Evolutionary conservation across 768 basidiomycete species (phyloP).

Genomic region (Gloeopeniophorella convolvens): DNA sequence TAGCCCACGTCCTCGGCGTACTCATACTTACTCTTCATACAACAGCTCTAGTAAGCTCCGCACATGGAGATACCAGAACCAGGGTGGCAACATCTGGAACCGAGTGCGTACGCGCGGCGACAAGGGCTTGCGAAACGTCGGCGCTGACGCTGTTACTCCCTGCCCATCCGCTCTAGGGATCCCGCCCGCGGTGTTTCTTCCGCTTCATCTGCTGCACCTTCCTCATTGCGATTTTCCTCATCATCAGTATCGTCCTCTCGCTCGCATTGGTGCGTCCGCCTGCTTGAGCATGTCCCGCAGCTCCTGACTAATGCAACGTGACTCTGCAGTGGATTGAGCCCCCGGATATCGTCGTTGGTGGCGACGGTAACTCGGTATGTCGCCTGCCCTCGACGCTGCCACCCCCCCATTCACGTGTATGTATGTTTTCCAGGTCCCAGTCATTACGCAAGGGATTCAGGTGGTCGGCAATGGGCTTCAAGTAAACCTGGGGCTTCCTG

Average conservation of each 20-base stretch:
- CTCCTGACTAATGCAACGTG: constrained; percentile 1
- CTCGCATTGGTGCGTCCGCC: constrained; percentile 53
- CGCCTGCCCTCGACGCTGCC: too few relatives aligned
- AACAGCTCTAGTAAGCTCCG: constrained; percentile 12
- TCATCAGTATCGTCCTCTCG: constrained; percentile 58
- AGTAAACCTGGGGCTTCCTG: constrained; percentile 14
- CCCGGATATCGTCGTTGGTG: constrained; percentile 56
- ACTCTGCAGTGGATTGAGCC: constrained; percentile 64
- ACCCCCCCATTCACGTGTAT: constrained; percentile 35
- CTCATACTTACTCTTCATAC: background rate
- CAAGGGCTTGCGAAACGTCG: background rate
- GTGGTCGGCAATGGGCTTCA: constrained; percentile 10
- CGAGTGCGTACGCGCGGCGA: constrained; percentile 7
- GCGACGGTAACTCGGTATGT: constrained; percentile 34
- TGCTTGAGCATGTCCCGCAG: background rate
- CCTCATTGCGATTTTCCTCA: constrained; percentile 55
- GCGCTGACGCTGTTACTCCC: background rate
- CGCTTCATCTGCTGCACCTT: constrained; percentile 74
- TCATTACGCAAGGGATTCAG: constrained; percentile 3
- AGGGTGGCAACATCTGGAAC: constrained; percentile 18
- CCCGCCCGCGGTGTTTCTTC: constrained; percentile 52
- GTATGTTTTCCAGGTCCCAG: constrained; percentile 21
- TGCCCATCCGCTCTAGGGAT: constrained; percentile 50
- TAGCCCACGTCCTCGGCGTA: background rate
- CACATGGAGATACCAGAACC: constrained; percentile 16